Evolutionary conservation across 2,329 filamentous ascomycete genomes (phyloP).

Genomic region (Cladobotryum mycophilum): DNA sequence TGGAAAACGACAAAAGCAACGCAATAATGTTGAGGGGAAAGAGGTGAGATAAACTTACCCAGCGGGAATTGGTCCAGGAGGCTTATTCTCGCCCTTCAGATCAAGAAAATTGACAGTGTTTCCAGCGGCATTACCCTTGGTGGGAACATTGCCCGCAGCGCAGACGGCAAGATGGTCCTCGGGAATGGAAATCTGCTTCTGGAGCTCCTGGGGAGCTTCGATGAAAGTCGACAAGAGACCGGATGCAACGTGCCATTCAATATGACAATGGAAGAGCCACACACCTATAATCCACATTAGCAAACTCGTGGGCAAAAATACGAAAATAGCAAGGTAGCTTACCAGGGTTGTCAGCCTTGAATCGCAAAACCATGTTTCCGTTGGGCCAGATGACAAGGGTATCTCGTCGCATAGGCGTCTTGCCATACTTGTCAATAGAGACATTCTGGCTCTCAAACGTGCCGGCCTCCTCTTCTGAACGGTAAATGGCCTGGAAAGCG

Average conservation of each 20-base stretch:
- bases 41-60: constrained; percentile 40
- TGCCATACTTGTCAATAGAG: constrained; percentile 41
- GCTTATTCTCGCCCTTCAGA: constrained; percentile 52
- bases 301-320: not conserved
- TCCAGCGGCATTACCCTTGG: constrained; percentile 66
- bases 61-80: constrained; percentile 50
- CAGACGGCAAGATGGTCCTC: constrained; percentile 53
- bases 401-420: constrained; percentile 60
- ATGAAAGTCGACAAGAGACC: constrained; percentile 62
- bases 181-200: constrained; percentile 55
- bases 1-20: not conserved
- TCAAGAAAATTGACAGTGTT: constrained; percentile 61
- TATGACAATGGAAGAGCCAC: constrained; percentile 75
- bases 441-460: constrained; percentile 43
- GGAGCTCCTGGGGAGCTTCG: constrained; percentile 57
- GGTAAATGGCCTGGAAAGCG: constrained; percentile 61
- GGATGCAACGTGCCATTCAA: constrained; percentile 68
- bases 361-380: constrained; percentile 64
- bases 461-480: constrained; percentile 52
- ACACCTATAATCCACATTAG: constrained; percentile 33
- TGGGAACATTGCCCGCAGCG: constrained; percentile 42
- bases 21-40: not conserved
- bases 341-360: constrained; percentile 61
- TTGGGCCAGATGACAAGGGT: constrained; percentile 58
- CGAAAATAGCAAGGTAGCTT: constrained; percentile 19